A percentile compares a stretch with the other conserved stretches of the same genome.
Conservation (phyloP, 352 stramenopile genomes). For the Discostella stelligera region DNA sequence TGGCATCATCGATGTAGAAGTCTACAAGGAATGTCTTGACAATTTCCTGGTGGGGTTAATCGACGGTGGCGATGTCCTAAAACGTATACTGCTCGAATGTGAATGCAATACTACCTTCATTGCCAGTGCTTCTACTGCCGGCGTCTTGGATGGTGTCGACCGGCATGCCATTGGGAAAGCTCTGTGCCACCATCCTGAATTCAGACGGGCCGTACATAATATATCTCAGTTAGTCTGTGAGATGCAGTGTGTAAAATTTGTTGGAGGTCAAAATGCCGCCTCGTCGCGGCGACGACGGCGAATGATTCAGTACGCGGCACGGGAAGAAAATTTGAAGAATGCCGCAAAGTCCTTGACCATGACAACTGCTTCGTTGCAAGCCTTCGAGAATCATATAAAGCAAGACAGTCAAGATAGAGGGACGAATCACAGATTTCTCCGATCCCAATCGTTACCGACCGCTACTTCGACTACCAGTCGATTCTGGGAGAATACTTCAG, state of each 20-base stretch:
- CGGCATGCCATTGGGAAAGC: neutral
- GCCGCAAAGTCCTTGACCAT: slow-evolving; percentile 16
- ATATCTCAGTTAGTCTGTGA: slow-evolving; percentile 12
- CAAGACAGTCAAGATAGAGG: neutral
- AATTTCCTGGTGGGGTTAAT: slow-evolving; percentile 23
- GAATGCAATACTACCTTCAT: neutral
- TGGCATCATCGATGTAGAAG: neutral
- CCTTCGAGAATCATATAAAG: neutral
- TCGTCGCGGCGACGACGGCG: slow-evolving; percentile 22
- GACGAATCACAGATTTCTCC: neutral
- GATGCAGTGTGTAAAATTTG: slow-evolving; percentile 25
- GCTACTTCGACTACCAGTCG: neutral
- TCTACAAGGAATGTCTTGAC: slow-evolving; percentile 21
- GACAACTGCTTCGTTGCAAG: neutral
- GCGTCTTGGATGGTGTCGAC: neutral
- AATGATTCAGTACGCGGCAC: neutral
- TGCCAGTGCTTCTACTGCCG: neutral
- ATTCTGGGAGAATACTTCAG: neutral
- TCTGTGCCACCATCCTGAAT: slow-evolving; percentile 1
- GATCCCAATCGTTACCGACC: neutral
- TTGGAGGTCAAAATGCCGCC: slow-evolving; percentile 11
- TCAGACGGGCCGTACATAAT: neutral
- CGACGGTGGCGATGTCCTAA: neutral
- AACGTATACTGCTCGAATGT: slow-evolving; percentile 6
- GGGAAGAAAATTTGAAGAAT: slow-evolving; percentile 17